phyloP scores from a whole-genome alignment of 768 basidiomycete genomes.

The Russula ochroleuca region DNA sequence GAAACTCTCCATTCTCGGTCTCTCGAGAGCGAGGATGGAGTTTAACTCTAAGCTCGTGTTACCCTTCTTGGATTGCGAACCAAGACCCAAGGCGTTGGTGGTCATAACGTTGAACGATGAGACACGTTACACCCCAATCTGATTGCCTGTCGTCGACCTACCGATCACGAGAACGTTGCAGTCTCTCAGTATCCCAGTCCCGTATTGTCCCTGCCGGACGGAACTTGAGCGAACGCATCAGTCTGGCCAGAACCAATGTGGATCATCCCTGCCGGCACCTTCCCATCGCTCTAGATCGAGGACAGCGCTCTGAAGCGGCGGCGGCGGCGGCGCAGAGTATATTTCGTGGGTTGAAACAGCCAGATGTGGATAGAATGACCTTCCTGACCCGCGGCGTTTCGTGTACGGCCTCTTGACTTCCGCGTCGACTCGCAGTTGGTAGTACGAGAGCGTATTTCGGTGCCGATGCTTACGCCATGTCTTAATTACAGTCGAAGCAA shows the following conservation, averaged over 20 bases:
- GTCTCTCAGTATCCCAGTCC: background rate
- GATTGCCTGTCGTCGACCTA: background rate
- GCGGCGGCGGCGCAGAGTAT: background rate
- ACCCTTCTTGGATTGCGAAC: background rate
- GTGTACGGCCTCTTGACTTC: slow-evolving; percentile 16
- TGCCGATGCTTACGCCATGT: background rate
- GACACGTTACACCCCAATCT: background rate
- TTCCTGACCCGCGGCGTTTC: slow-evolving; percentile 16
- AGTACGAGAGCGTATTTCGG: background rate
- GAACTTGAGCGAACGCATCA: background rate
- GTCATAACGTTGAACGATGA: background rate
- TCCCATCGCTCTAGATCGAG: background rate
- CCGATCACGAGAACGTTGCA: background rate
- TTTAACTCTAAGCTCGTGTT: background rate
- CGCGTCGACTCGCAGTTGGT: background rate
- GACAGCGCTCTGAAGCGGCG: background rate
- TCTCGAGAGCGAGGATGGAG: background rate
- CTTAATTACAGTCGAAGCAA: background rate
- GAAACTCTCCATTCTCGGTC: too few relatives aligned
- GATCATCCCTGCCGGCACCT: background rate
- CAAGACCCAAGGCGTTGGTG: background rate
- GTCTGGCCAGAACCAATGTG: background rate
- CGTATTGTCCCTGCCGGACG: background rate
- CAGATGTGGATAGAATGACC: background rate
- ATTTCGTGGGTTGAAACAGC: background rate